phyloP scores from a whole-genome alignment of 2,329 filamentous ascomycete genomes.

The Penicillium sclerotiorum region DNA sequence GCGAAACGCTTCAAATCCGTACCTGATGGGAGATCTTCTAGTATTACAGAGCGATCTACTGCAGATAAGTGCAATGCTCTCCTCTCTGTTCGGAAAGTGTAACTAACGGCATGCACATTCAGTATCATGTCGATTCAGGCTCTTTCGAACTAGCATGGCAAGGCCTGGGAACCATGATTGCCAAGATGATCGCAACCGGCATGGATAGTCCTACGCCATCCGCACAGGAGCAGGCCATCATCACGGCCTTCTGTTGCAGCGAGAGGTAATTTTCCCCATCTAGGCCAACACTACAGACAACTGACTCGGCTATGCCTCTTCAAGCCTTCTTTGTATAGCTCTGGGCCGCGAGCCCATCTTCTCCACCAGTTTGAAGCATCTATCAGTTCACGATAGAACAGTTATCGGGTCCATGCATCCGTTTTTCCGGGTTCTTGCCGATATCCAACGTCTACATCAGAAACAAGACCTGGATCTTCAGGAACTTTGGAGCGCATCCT shows the following conservation, averaged over 20 bases:
- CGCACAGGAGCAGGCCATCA: background rate
- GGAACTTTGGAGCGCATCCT: background rate
- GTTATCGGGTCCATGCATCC: background rate
- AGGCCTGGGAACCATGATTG: background rate
- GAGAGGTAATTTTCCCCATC: background rate
- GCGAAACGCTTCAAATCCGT: background rate
- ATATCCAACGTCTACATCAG: background rate
- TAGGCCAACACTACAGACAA: background rate
- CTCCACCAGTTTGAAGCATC: background rate
- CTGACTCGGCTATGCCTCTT: background rate
- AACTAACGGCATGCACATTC: background rate
- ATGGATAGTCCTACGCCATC: background rate
- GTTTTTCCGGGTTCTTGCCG: background rate
- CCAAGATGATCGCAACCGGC: background rate
- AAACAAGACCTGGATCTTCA: background rate
- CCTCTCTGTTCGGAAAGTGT: background rate
- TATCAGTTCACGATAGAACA: background rate
- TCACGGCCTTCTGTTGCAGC: background rate
- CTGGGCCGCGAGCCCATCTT: background rate
- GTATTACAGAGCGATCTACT: background rate
- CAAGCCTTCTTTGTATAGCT: background rate
- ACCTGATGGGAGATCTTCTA: background rate
- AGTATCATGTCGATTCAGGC: background rate
- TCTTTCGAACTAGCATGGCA: background rate
- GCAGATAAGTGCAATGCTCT: background rate